Evolutionary conservation across 2,329 filamentous ascomycete genomes (phyloP), one percentile per base, ranked within the genome.

Genomic region (Cordyceps tenuipes): DNA sequence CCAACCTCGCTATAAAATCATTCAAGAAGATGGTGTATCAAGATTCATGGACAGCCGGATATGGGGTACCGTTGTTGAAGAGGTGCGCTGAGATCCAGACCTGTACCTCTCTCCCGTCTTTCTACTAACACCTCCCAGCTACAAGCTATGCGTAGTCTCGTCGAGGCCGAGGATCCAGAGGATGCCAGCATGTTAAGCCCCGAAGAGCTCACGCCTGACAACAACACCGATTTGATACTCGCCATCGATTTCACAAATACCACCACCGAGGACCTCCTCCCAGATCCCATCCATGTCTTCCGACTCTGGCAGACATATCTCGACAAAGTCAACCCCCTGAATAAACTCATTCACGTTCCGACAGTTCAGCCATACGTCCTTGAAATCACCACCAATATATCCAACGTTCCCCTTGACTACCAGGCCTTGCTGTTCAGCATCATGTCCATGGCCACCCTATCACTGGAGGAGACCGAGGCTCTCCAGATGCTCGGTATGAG

Each of bases 261-360:
- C 26, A 76, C 70, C 49, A 65, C 75, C 15, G 76, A 80, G 57
- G 76, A 79, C 15, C 73, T 88, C 68, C 85, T 88, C 65, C 89
- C 89, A 0, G 76, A 83, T 5, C 81, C 85, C 0, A 79, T 83
- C 13, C 83, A 89, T 39, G 82, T 89, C 29, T 85, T 89, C 66
- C 79, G 80, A 55, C 77, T 93, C 5, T 93, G 89, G 89, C 86
- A 91, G 68, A 76, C 84, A 9, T 91, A 87, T 64, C 74, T 91
- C 6, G 84, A 90, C 53, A 85, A 89, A 62, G 84, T 92, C 59
- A 88, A 92, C 66, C 88, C 89, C 0, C 70, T 91, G 50, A 83
- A 84, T 64, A 92, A 91, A 68, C 74, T 83, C 50, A 84, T 90
- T 26, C 89, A 93, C 68, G 81, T 87, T 1, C 88, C 89, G 0